Conservation (phyloP, 495 filamentous ascomycete genomes). For the Penicillium canariense region DNA sequence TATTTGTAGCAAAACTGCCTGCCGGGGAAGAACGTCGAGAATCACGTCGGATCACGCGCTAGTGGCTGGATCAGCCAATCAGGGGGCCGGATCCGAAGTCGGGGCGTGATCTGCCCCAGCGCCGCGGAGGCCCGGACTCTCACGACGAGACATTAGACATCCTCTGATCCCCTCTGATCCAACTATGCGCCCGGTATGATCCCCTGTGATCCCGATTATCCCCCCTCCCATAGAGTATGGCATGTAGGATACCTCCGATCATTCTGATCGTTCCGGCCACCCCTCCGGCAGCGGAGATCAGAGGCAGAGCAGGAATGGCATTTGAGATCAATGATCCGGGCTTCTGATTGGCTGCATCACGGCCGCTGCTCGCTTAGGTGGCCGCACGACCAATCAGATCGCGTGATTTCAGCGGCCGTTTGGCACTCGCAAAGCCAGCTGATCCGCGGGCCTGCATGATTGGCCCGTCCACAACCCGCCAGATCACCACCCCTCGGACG, state of each 20-base stretch:
- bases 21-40: not conserved
- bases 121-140: too few species aligned
- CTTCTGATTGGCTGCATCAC: conserved; percentile 36
- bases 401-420: not conserved
- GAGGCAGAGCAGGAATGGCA: conserved; percentile 25
- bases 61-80: conserved; percentile 41
- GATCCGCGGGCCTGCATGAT: conserved; percentile 31
- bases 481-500: conserved; percentile 42
- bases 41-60: conserved; percentile 41
- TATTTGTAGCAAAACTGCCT: conserved; percentile 46
- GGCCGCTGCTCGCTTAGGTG: conserved; percentile 36
- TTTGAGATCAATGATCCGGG: conserved; percentile 44
- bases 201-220: not conserved
- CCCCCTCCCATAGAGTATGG: not conserved
- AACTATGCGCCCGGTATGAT: not conserved
- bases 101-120: conserved; percentile 34
- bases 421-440: not conserved
- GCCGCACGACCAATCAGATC: conserved; percentile 15
- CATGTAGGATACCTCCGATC: conserved; percentile 12
- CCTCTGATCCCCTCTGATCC: conserved; percentile 27
- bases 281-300: conserved; percentile 39
- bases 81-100: conserved; percentile 31
- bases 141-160: too few species aligned
- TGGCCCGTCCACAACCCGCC: conserved; percentile 19
- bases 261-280: conserved; percentile 17